Base-by-base conservation (phyloP, 768 basidiomycete genomes). In the Psilocybe azurescens region DNA sequence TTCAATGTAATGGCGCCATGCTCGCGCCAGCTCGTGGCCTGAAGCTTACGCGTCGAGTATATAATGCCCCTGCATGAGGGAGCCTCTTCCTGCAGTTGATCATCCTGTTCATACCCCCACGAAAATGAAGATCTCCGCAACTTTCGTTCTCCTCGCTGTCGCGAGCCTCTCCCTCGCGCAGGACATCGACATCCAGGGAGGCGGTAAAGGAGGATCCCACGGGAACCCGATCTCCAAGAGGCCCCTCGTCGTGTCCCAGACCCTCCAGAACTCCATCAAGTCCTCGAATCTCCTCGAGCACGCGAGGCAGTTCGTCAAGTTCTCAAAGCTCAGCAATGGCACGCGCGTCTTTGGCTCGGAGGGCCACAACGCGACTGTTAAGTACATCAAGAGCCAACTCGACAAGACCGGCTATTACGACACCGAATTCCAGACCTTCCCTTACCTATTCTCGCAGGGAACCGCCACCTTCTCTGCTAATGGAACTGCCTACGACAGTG, bases 311-410 rank as follows among this genome's bases (percentile, higher is more conserved):
- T 67, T 76, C 56, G 64, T 67, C 55, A 54, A 69, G 46, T 76
- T 73, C 60, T 69, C 72, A 10, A 54, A 68, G 32, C 65, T 70
- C 50, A 70, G 67, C 55, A 59, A 66, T 18, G 69, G 70, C 2
- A 75, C 70, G 14, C 72, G 75, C 28, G 69, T 68, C 14, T 74
- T 74, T 41, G 75, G 73, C 18, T 70, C 70, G 14, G 61, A 53
- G n/a, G 73, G 72, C 13, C 73, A 74, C 58, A 74, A 74, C 59
- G 69, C 73, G 36, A 72, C 72, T 18, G 65, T 72, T 36, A 59
- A 65, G 14, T 76, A 76, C 60, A 69, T 76, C 61, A 72, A 72
- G 59, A 61, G 60, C 20, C 52, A 67, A 24, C 67, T 76, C 33
- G 73, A 73, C 53, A 55, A 60, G 28, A 71, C 68, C 18, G 67